Percentiles rank a stretch among this genome's conserved stretches.
phyloP scores from a whole-genome alignment of 148 eudicot genomes.

The Chenopodium suecicum region DNA sequence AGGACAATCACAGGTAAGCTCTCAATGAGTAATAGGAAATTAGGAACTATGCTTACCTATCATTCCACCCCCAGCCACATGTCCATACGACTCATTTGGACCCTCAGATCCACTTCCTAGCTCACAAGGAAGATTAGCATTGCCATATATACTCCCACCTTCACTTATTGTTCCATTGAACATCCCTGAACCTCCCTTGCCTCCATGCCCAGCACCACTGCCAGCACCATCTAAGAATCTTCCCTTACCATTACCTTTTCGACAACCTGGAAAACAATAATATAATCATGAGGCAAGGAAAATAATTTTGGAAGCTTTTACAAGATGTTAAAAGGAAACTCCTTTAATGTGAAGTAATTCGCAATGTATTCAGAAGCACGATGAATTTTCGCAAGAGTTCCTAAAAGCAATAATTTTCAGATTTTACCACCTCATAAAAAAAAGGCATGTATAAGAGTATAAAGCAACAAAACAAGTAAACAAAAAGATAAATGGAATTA shows the following conservation, averaged over 20 bases:
- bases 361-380: background rate
- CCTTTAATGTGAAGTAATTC: background rate
- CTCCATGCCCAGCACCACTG: constrained; percentile 95
- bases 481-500: background rate
- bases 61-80: constrained; percentile 83
- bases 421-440: background rate
- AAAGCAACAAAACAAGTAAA: background rate
- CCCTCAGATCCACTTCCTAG: constrained; percentile 85
- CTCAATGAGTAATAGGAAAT: background rate
- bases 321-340: background rate
- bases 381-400: background rate
- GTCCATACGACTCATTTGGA: constrained; percentile 55
- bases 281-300: background rate
- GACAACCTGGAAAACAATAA: constrained; percentile 55
- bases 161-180: constrained; percentile 63
- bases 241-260: constrained; percentile 69
- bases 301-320: background rate
- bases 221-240: constrained; percentile 77
- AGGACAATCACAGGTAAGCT: background rate
- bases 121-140: constrained; percentile 85
- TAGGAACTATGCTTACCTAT: constrained; percentile 48
- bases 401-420: background rate
- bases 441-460: background rate
- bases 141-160: constrained; percentile 74
- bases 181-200: constrained; percentile 76